Conservation (phyloP, 495 filamentous ascomycete genomes). For the Daldinia caldariorum region DNA sequence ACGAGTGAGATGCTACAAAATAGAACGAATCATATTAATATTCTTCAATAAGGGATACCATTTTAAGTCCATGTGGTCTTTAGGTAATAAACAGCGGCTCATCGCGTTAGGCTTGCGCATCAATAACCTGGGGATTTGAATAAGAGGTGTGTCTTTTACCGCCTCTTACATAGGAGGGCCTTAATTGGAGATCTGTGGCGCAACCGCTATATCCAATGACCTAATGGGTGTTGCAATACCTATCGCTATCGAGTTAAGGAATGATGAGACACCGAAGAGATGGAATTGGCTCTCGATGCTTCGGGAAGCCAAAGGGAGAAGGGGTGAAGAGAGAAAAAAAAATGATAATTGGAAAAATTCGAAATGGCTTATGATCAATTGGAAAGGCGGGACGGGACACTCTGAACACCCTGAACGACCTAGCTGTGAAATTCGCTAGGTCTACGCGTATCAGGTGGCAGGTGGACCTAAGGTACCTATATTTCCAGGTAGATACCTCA, state of each 20-base stretch:
- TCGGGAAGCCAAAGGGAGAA: background rate
- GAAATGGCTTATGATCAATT: conserved; percentile 8
- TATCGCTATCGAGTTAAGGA: conserved; percentile 35
- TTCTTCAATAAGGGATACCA: conserved; percentile 19
- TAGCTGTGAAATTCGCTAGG: background rate
- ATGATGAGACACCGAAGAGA: conserved; percentile 37
- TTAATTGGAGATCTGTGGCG: conserved; percentile 33
- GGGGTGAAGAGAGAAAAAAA: background rate
- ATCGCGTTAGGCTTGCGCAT: conserved; percentile 17
- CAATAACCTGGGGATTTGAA: conserved; percentile 7
- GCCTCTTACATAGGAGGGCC: conserved; percentile 25
- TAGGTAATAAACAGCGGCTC: conserved; percentile 22
- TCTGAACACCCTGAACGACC: background rate
- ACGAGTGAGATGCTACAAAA: background rate
- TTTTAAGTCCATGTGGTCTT: conserved; percentile 4
- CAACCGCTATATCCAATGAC: conserved; percentile 29
- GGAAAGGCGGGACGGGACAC: background rate
- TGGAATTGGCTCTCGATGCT: conserved; percentile 17
- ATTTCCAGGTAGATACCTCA: background rate
- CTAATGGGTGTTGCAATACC: conserved; percentile 38
- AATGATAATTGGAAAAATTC: conserved; percentile 1
- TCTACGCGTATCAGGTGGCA: no score
- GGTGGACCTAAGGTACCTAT: no score
- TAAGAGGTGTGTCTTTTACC: conserved; percentile 26
- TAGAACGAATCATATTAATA: background rate